Percentiles rank a stretch among this genome's conserved stretches.
phyloP scores from a whole-genome alignment of 2,329 filamentous ascomycete species.

The Fusarium anguioides region DNA sequence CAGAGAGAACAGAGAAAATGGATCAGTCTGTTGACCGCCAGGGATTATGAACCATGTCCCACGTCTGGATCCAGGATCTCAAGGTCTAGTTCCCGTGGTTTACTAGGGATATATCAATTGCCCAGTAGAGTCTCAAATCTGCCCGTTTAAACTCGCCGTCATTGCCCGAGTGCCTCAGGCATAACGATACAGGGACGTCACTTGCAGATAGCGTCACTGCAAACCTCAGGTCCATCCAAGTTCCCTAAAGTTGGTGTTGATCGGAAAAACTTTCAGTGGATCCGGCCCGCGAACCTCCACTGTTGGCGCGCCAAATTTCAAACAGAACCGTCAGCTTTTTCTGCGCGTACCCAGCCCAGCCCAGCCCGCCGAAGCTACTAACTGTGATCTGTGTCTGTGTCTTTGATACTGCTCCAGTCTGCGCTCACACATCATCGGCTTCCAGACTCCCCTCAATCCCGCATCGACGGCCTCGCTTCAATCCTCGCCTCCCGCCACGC shows the following conservation, averaged over 20 bases:
- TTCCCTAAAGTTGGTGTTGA: conserved; percentile 21
- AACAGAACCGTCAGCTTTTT: conserved; percentile 48
- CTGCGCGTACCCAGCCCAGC: conserved; percentile 46
- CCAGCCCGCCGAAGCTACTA: conserved; percentile 47
- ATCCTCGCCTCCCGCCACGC: conserved; percentile 32
- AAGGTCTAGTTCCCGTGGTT: neutral
- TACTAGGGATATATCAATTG: neutral
- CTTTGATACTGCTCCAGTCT: conserved; percentile 31
- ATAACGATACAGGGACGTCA: conserved; percentile 6
- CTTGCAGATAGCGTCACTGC: conserved; percentile 10
- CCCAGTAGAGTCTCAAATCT: neutral
- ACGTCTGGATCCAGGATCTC: neutral
- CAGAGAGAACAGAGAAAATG: conserved; percentile 10
- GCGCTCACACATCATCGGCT: conserved; percentile 51
- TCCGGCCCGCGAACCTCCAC: conserved; percentile 28
- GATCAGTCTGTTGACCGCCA: neutral
- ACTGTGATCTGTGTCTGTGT: conserved; percentile 15
- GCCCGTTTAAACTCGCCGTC: conserved; percentile 4
- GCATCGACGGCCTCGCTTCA: conserved; percentile 44
- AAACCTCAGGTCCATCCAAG: conserved; percentile 3
- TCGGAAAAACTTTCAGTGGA: conserved; percentile 49
- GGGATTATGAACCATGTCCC: neutral
- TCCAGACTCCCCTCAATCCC: conserved; percentile 40
- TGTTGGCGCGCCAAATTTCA: conserved; percentile 48
- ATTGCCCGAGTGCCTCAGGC: conserved; percentile 27